Percentiles rank a stretch among this genome's conserved stretches.
These are phyloP conservation scores for Macroventuria anomochaeta DNA, from an alignment of 2,329 filamentous ascomycete species.

Conservation along the genomic window DNA sequence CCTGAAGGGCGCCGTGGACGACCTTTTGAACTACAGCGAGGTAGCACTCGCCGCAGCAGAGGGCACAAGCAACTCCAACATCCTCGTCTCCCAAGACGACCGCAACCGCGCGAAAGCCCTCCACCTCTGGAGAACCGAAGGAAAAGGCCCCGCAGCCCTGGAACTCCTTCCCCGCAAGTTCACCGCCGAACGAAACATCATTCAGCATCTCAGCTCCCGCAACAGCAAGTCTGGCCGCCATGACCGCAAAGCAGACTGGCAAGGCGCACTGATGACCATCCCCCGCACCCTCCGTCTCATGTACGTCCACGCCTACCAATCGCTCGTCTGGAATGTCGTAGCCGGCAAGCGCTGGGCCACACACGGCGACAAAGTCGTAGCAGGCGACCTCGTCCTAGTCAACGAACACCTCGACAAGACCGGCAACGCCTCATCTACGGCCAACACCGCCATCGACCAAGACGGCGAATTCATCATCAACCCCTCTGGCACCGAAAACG, in stretches of 20 bases:
- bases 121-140: slow-evolving; percentile 70
- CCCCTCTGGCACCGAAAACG: slow-evolving; percentile 64
- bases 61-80: slow-evolving; percentile 38
- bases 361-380: slow-evolving; percentile 75
- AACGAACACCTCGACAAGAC: slow-evolving; percentile 62
- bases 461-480: slow-evolving; percentile 71
- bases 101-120: slow-evolving; percentile 79
- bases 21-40: slow-evolving; percentile 76
- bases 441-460: slow-evolving; percentile 56
- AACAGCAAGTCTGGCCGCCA: slow-evolving; percentile 55
- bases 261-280: slow-evolving; percentile 81
- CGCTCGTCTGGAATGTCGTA: slow-evolving; percentile 88
- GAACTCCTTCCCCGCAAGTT: slow-evolving; percentile 79
- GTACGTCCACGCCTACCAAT: slow-evolving; percentile 98
- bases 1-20: slow-evolving; percentile 78
- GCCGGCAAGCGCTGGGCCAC: slow-evolving; percentile 80
- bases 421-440: slow-evolving; percentile 37
- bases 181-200: slow-evolving; percentile 77
- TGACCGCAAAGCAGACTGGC: slow-evolving; percentile 69
- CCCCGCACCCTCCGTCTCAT: slow-evolving; percentile 84
- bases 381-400: slow-evolving; percentile 82
- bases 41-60: slow-evolving; percentile 65
- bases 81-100: slow-evolving; percentile 74
- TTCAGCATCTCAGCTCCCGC: slow-evolving; percentile 71
- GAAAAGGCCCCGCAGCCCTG: slow-evolving; percentile 66